phyloP scores from a whole-genome alignment of 2,329 filamentous ascomycete genomes.

The Calonectria ilicicola region DNA sequence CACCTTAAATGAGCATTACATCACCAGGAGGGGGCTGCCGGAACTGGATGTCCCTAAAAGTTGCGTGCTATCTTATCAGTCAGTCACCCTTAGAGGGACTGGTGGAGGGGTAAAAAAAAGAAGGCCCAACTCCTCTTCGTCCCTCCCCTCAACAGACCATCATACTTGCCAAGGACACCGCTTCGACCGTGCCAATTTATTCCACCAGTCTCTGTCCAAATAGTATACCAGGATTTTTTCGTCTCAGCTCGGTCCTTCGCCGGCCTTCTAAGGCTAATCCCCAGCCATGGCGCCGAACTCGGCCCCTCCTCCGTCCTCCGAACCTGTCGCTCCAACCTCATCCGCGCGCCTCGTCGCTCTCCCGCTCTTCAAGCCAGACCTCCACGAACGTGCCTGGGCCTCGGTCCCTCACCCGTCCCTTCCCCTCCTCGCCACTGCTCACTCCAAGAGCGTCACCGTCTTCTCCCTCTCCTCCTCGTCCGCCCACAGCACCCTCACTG shows the following conservation, averaged over 20 bases:
- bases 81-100: conserved; percentile 10
- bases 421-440: conserved; percentile 89
- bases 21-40: conserved; percentile 28
- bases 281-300: conserved; percentile 42
- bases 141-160: background rate
- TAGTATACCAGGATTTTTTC: background rate
- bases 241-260: background rate
- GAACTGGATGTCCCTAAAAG: conserved; percentile 21
- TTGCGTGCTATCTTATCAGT: conserved; percentile 41
- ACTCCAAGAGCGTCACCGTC: conserved; percentile 87
- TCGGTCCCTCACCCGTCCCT: conserved; percentile 87
- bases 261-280: background rate
- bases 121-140: background rate
- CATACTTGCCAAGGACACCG: background rate
- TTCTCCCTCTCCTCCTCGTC: conserved; percentile 88
- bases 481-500: conserved; percentile 82
- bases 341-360: conserved; percentile 56
- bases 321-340: background rate
- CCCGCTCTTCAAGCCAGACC: conserved; percentile 64
- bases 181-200: background rate
- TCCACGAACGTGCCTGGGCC: conserved; percentile 84
- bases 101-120: conserved; percentile 30
- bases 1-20: conserved; percentile 9
- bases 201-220: background rate
- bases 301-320: conserved; percentile 30